A percentile compares a stretch with the other conserved stretches of the same genome.
phyloP scores from a whole-genome alignment of 768 basidiomycete species.

The Lactarius vividus region DNA sequence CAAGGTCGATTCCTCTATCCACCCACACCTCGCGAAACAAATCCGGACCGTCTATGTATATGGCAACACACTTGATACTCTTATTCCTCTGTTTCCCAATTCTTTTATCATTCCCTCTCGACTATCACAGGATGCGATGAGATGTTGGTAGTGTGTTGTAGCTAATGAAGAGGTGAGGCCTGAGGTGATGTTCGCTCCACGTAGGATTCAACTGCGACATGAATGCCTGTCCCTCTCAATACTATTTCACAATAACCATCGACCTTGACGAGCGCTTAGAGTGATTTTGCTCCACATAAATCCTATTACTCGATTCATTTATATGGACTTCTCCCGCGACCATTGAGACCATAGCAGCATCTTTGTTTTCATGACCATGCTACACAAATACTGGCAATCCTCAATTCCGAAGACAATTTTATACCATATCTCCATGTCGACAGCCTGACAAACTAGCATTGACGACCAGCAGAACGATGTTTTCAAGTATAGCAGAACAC shows the following conservation, averaged over 20 bases:
- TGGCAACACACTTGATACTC: slow-evolving; percentile 11
- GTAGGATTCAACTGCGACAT: not conserved
- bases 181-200: slow-evolving; percentile 3
- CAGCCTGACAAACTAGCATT: not conserved
- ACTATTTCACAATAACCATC: not conserved
- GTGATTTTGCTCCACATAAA: not conserved
- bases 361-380: slow-evolving; percentile 10
- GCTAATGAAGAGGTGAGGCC: not conserved
- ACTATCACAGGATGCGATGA: slow-evolving; percentile 8
- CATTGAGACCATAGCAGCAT: slow-evolving; percentile 19
- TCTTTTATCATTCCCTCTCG: slow-evolving; percentile 7
- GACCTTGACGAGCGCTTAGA: not conserved
- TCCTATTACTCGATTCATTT: not conserved
- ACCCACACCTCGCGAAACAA: slow-evolving; percentile 9
- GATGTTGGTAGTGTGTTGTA: not conserved
- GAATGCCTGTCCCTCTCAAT: not conserved
- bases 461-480: not conserved
- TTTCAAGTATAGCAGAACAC: slow-evolving; percentile 29
- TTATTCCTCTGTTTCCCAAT: not conserved
- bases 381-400: slow-evolving; percentile 11
- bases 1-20: not conserved
- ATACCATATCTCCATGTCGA: not conserved
- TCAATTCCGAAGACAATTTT: slow-evolving; percentile 5
- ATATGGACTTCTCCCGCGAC: slow-evolving; percentile 19
- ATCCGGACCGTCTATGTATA: slow-evolving; percentile 8